Conservation (phyloP, 2,329 filamentous ascomycete species). For the Xenoacremonium recifei region DNA sequence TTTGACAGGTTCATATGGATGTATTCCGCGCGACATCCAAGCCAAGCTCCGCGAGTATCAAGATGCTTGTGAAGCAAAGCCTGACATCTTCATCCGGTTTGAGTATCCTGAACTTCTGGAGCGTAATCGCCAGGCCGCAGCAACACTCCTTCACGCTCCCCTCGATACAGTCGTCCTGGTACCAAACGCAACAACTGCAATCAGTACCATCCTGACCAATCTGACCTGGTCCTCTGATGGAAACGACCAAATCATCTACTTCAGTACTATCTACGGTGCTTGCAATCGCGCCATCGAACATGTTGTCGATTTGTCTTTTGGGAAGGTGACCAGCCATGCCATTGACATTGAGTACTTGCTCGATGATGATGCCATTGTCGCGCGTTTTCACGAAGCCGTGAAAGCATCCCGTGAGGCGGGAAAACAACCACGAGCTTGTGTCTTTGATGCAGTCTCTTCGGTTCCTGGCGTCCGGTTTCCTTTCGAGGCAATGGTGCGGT, state of each 20-base stretch:
- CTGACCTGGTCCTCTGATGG: conserved; percentile 67
- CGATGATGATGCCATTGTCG: conserved; percentile 64
- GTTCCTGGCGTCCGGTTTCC: conserved; percentile 75
- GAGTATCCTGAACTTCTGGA: conserved; percentile 60
- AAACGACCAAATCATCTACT: conserved; percentile 76
- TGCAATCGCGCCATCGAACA: conserved; percentile 70
- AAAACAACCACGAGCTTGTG: conserved; percentile 61
- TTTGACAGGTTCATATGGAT: conserved; percentile 69
- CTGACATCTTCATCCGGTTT: conserved; percentile 74
- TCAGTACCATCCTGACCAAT: conserved; percentile 75
- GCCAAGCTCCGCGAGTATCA: conserved; percentile 61
- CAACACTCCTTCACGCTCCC: conserved; percentile 62
- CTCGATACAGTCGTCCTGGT: conserved; percentile 69
- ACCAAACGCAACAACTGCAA: conserved; percentile 72
- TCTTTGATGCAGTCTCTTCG: conserved; percentile 75
- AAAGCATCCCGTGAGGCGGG: conserved; percentile 48
- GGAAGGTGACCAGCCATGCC: no score
- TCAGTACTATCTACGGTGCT: conserved; percentile 72
- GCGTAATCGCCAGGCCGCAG: conserved; percentile 64
- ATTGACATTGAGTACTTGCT: no score
- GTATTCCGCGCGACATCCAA: conserved; percentile 62
- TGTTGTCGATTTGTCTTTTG: conserved; percentile 68
- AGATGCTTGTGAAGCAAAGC: conserved; percentile 60
- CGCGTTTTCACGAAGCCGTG: conserved; percentile 58
- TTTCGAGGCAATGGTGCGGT: conserved; percentile 62